A percentile compares a stretch with the other conserved stretches of the same genome.
phyloP scores from a whole-genome alignment of 2,329 filamentous ascomycete species.

The Decorospora gaudefroyi region DNA sequence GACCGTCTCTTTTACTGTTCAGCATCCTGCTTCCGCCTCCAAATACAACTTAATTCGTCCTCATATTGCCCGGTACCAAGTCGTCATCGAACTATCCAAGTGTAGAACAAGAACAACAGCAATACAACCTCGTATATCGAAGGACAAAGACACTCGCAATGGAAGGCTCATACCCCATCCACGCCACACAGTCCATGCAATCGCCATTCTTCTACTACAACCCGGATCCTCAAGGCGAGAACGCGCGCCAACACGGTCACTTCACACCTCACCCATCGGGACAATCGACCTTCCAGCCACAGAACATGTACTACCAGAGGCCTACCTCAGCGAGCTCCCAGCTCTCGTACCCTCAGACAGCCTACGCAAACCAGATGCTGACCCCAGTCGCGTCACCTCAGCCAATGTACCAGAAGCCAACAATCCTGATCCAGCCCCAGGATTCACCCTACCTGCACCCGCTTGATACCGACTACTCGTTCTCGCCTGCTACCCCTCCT shows the following conservation, averaged over 20 bases:
- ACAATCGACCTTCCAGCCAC: conserved; percentile 48
- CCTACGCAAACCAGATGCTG: conserved; percentile 65
- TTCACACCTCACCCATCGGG: conserved; percentile 64
- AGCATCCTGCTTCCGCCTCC: conserved; percentile 26
- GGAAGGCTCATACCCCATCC: conserved; percentile 65
- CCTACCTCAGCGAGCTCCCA: conserved; percentile 69
- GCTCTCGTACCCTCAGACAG: conserved; percentile 54
- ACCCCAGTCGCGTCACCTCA: conserved; percentile 78
- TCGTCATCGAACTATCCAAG: conserved; percentile 9
- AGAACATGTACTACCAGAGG: conserved; percentile 54
- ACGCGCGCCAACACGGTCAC: conserved; percentile 70
- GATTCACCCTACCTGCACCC: conserved; percentile 60
- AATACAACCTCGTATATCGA: conserved; percentile 19
- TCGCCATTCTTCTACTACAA: conserved; percentile 87
- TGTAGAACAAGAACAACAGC: conserved; percentile 23
- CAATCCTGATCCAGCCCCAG: conserved; percentile 67
- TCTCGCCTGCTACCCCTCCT: conserved; percentile 83
- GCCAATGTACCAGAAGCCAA: conserved; percentile 73
- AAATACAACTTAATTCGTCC: conserved; percentile 36
- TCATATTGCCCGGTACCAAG: conserved; percentile 17
- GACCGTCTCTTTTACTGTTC: conserved; percentile 28
- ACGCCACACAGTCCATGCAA: conserved; percentile 63
- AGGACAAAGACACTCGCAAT: conserved; percentile 54
- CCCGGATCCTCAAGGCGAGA: conserved; percentile 71
- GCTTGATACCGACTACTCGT: conserved; percentile 74